phyloP scores from a whole-genome alignment of 169 alveolate species.

The Ichthyophthirius multifiliis region DNA sequence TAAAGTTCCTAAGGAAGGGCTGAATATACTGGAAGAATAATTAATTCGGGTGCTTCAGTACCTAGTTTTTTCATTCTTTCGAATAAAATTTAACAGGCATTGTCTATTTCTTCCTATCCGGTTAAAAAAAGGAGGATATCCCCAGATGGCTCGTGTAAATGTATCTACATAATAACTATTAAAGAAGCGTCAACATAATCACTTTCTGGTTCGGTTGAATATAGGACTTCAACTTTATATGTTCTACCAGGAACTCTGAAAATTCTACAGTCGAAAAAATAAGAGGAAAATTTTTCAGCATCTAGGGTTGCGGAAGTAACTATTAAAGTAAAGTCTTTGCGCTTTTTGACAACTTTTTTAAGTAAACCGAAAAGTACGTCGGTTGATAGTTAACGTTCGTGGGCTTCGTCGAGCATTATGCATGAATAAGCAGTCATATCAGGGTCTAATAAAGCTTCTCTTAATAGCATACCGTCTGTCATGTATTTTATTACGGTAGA shows the following conservation, averaged over 20 bases:
- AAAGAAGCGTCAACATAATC: constrained; percentile 98
- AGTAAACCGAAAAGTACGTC: constrained; percentile 97
- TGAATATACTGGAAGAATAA: constrained; percentile 96
- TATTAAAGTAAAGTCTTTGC: constrained; percentile 95
- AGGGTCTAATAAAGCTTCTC: constrained; percentile 96
- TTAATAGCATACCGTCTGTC: constrained; percentile 99
- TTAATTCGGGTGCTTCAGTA: constrained; percentile 94
- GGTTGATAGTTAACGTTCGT: constrained; percentile 98
- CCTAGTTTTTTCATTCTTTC: constrained; percentile 94
- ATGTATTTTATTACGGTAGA: constrained; percentile 97
- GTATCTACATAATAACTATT: constrained; percentile 96
- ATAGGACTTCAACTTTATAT: constrained; percentile 96
- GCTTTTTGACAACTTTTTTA: constrained; percentile 89
- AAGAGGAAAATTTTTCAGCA: constrained; percentile 96
- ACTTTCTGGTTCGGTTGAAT: constrained; percentile 96
- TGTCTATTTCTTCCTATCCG: constrained; percentile 99
- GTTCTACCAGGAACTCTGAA: constrained; percentile 99
- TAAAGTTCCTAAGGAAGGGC: constrained; percentile 97
- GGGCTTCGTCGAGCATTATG: constrained; percentile 99
- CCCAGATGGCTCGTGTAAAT: constrained; percentile 96
- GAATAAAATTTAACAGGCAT: constrained; percentile 96
- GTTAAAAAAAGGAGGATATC: constrained; percentile 98
- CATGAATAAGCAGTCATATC: constrained; percentile 90
- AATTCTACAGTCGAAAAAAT: constrained; percentile 95
- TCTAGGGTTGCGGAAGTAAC: constrained; percentile 99